These are phyloP conservation scores for Papiliotrema terrestris DNA, from an alignment of 1,284 basidiomycete species.

Conservation along the genomic window DNA sequence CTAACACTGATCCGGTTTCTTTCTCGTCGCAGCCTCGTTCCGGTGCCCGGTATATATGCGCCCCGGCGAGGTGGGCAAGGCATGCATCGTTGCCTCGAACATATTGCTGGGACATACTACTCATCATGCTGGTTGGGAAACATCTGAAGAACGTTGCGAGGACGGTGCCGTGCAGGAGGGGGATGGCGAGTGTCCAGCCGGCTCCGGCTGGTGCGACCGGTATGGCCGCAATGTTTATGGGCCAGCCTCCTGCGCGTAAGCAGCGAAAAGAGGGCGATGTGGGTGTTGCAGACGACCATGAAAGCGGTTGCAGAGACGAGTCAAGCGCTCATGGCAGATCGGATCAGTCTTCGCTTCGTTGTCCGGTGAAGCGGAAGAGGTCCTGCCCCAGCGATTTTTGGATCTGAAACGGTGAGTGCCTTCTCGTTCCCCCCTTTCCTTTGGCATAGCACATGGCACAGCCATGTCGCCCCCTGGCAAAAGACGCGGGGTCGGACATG, in stretches of 20 bases:
- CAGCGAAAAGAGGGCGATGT: conserved; percentile 20
- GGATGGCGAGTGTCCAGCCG: not conserved
- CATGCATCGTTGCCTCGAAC: too few relatives aligned
- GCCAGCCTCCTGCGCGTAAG: not conserved
- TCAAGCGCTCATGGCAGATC: conserved; percentile 42
- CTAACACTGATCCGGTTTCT: not conserved
- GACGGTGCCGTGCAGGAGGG: not conserved
- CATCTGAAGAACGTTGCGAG: too few relatives aligned
- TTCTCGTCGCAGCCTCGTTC: not conserved
- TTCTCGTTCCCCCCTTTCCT: not conserved
- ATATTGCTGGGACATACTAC: too few relatives aligned
- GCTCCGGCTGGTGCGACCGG: not conserved
- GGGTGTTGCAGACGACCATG: not conserved
- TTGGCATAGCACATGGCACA: too few relatives aligned
- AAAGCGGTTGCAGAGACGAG: not conserved
- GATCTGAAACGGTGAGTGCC: conserved; percentile 59
- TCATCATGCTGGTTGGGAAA: too few relatives aligned
- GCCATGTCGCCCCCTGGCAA: too few relatives aligned
- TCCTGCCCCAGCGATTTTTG: conserved; percentile 59
- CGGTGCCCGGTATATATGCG: not conserved
- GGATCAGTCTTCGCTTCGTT: conserved; percentile 60
- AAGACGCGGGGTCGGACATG: too few relatives aligned
- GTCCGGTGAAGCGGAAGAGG: conserved; percentile 49
- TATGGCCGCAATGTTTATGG: not conserved
- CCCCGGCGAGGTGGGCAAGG: not conserved